Evolutionary conservation across 106 monocot genomes (phyloP).

Genomic region (Dendrobium catenatum): DNA sequence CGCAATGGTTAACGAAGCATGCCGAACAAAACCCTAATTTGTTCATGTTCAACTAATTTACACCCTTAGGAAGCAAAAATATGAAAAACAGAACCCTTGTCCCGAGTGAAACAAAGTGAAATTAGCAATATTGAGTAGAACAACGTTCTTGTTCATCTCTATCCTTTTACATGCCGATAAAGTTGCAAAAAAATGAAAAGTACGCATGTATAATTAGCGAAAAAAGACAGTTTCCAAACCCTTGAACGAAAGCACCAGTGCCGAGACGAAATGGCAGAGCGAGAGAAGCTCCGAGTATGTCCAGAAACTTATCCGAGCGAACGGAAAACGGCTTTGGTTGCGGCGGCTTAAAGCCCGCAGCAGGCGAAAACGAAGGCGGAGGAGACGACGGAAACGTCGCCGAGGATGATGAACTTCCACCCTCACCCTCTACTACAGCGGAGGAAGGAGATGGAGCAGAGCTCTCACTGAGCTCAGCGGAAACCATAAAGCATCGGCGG

Average conservation of each 20-base stretch:
- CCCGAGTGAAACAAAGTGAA: no score
- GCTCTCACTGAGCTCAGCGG: slow-evolving; percentile 11
- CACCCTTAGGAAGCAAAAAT: no score
- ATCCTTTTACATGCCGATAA: no score
- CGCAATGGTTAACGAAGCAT: no score
- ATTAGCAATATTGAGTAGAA: no score
- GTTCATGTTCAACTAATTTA: no score
- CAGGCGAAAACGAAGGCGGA: slow-evolving; percentile 6
- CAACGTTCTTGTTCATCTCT: no score
- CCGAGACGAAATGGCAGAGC: slow-evolving; percentile 18
- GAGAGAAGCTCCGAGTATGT: slow-evolving; percentile 17
- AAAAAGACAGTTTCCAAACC: slow-evolving; percentile 5
- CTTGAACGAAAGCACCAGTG: slow-evolving; percentile 17
- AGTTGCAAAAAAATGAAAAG: neutral
- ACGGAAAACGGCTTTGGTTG: slow-evolving; percentile 17
- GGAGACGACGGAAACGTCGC: neutral
- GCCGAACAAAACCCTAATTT: no score
- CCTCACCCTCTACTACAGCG: neutral
- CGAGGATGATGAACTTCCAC: slow-evolving; percentile 2
- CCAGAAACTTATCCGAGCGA: slow-evolving; percentile 17
- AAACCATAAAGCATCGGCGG: slow-evolving; percentile 4
- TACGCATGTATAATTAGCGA: neutral
- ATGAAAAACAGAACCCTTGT: no score
- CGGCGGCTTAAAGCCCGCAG: slow-evolving; percentile 9
- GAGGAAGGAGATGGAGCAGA: neutral